Conservation (phyloP, 208 protist species). For the Leishmania gerbilli region DNA sequence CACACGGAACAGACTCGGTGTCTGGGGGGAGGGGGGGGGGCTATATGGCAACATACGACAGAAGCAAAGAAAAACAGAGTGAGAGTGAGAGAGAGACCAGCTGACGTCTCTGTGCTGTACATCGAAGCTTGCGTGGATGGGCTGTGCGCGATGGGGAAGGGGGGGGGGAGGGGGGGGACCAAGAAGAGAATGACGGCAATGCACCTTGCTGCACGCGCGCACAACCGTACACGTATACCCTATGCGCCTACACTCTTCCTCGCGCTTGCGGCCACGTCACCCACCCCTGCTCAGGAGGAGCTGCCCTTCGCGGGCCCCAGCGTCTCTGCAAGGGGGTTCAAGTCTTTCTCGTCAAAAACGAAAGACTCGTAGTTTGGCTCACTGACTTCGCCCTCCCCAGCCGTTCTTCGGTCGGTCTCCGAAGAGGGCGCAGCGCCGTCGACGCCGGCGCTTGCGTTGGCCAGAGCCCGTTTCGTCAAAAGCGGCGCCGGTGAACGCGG, state of each 20-base stretch:
- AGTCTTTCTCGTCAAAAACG: neutral
- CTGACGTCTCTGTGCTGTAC: conserved; percentile 5
- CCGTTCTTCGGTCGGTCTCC: neutral
- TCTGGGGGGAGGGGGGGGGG: too few relatives aligned
- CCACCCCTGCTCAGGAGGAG: neutral
- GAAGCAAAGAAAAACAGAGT: neutral
- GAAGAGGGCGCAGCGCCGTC: neutral
- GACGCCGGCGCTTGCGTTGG: neutral
- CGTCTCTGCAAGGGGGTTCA: conserved; percentile 1
- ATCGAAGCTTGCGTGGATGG: neutral
- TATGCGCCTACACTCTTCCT: neutral
- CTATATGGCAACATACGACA: too few relatives aligned
- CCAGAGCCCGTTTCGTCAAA: neutral
- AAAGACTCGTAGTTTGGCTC: neutral
- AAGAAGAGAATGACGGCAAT: neutral
- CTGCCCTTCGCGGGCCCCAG: neutral
- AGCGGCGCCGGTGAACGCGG: neutral
- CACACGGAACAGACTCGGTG: too few relatives aligned
- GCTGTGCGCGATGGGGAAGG: neutral
- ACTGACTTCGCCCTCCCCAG: neutral
- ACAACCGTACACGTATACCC: neutral
- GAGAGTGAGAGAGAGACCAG: neutral
- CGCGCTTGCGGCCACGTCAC: neutral
- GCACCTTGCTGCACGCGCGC: neutral
- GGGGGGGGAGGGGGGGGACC: neutral